phyloP scores from a whole-genome alignment of 805 yeast species.

The Teunomyces panamensis region DNA sequence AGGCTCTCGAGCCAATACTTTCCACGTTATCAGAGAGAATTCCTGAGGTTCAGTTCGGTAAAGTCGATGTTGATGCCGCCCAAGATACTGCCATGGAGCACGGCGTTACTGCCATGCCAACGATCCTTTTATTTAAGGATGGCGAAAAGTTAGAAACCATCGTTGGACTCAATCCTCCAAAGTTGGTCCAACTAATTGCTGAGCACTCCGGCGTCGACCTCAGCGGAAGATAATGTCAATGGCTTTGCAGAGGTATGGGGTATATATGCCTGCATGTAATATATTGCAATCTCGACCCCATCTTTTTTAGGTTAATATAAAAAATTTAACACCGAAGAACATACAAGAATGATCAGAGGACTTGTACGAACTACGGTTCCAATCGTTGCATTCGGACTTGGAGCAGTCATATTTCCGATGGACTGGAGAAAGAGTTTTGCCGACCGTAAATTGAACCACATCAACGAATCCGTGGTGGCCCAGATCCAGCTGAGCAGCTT shows the following conservation, averaged over 20 bases:
- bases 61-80: conserved; percentile 68
- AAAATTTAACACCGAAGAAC: background rate
- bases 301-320: background rate
- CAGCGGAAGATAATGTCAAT: background rate
- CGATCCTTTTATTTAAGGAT: conserved; percentile 59
- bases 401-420: conserved; percentile 26
- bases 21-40: conserved; percentile 39
- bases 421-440: conserved; percentile 18
- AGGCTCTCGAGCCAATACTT: conserved; percentile 61
- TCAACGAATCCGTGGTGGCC: conserved; percentile 18
- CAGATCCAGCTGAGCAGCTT: conserved; percentile 18
- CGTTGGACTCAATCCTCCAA: conserved; percentile 61
- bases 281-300: background rate
- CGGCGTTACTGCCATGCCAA: conserved; percentile 74
- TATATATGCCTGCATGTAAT: background rate
- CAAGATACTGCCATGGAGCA: conserved; percentile 59
- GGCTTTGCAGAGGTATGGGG: background rate
- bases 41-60: conserved; percentile 56
- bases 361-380: conserved; percentile 27
- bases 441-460: conserved; percentile 12
- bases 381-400: conserved; percentile 28
- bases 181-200: conserved; percentile 26
- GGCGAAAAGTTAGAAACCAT: conserved; percentile 56
- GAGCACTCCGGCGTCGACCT: conserved; percentile 16
- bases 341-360: conserved; percentile 23